Conservation (phyloP, 2,329 filamentous ascomycete genomes). For the Fusarium lateritium region DNA sequence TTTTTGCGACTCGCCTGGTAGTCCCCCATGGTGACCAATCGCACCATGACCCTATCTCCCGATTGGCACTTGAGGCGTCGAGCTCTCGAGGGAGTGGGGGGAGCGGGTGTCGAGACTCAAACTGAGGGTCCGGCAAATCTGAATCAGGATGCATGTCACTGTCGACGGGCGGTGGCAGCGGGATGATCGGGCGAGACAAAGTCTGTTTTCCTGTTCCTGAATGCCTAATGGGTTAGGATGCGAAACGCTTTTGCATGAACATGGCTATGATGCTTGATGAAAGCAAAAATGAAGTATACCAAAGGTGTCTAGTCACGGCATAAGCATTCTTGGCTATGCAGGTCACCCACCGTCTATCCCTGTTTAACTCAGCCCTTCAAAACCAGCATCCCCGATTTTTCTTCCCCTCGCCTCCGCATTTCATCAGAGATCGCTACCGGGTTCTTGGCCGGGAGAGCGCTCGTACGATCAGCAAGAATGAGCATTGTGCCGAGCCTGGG, state of each 20-base stretch:
- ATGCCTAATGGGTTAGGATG: background rate
- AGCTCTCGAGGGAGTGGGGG: conserved; percentile 11
- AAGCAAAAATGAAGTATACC: background rate
- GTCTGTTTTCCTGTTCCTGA: conserved; percentile 8
- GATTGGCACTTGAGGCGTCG: conserved; percentile 6
- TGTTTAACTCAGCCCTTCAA: background rate
- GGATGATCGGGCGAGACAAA: conserved; percentile 9
- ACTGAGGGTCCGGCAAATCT: conserved; percentile 18
- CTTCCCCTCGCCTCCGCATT: conserved; percentile 14
- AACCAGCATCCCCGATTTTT: background rate
- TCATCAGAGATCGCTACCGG: conserved; percentile 15
- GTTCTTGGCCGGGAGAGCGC: conserved; percentile 6
- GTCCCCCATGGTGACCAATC: conserved; percentile 9
- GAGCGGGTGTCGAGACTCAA: conserved; percentile 12
- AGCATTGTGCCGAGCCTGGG: conserved; percentile 11
- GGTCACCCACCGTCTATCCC: background rate
- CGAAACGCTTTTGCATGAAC: background rate
- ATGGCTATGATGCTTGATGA: background rate
- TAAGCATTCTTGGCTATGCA: background rate
- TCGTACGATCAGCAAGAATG: background rate
- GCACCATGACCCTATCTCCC: background rate
- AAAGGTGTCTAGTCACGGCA: background rate
- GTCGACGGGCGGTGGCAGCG: conserved; percentile 18
- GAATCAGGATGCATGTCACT: conserved; percentile 24
- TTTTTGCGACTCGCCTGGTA: too few relatives aligned